Evolutionary conservation across 2,329 filamentous ascomycete genomes (phyloP).

Genomic region (Tolypocladium ophioglossoides): DNA sequence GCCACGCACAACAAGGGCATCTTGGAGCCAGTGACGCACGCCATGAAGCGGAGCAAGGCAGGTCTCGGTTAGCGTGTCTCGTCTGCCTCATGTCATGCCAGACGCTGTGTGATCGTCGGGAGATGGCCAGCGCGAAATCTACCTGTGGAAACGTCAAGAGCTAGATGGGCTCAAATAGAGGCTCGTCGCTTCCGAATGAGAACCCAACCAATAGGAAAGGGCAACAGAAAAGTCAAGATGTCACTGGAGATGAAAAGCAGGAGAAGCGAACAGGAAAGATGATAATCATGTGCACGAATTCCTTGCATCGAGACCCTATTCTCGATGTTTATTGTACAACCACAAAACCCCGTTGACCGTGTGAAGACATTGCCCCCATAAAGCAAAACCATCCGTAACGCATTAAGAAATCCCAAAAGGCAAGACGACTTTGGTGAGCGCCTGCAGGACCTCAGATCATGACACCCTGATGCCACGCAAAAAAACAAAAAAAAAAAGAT

Average conservation of each 20-base stretch:
- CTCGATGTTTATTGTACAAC: constrained; percentile 62
- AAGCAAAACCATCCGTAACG: constrained; percentile 63
- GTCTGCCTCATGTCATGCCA: background rate
- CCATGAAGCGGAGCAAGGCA: constrained; percentile 77
- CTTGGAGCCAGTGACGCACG: constrained; percentile 71
- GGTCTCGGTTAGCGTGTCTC: constrained; percentile 53
- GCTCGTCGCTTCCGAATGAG: background rate
- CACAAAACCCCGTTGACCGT: constrained; percentile 60
- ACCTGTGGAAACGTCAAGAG: no score
- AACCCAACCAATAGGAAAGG: background rate
- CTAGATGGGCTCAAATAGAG: background rate
- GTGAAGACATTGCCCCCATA: constrained; percentile 59
- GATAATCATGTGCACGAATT: constrained; percentile 49
- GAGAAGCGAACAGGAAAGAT: background rate
- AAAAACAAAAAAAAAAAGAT: constrained; percentile 30
- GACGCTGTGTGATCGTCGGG: background rate
- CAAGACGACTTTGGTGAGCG: constrained; percentile 10
- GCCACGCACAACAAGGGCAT: constrained; percentile 79
- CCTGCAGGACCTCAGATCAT: constrained; percentile 42
- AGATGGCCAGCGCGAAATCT: background rate
- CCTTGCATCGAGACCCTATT: constrained; percentile 52
- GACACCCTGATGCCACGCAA: constrained; percentile 48
- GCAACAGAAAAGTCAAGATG: background rate
- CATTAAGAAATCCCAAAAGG: constrained; percentile 53
- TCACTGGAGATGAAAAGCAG: constrained; percentile 2